Base-by-base conservation (phyloP, 768 basidiomycete genomes). In the Suillus subluteus region DNA sequence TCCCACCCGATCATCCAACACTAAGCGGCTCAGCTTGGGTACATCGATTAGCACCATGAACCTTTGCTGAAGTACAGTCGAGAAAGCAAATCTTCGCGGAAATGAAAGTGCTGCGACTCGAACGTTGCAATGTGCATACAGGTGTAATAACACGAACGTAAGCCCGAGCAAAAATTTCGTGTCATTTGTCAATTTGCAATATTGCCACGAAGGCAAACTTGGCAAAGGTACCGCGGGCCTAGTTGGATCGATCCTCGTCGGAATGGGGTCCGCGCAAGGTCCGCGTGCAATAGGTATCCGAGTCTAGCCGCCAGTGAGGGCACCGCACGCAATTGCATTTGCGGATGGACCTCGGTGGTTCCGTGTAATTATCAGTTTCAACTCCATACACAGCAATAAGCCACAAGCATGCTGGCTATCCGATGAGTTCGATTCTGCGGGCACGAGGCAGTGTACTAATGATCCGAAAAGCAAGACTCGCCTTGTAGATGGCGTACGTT, bases 1-100 rank as follows among this genome's bases (percentile, higher is more conserved):
- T 55, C 54, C 54, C 30, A 55, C 54, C 30, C 32, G 52, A 50
- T 50, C 52, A 16, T 52, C 52, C 55, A 56, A n/a, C 32, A 35
- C 21, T n/a, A 13, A n/a, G 11, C 6, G 6, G 35, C 54, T 35
- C 30, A 4, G 30, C 16, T 18, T 32, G 54, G 18, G 4, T 21
- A 32, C 18, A 55, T 55, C 9, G 26, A 55, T 35, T 35, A 21
- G 55, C 18, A n/a, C 21, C 11, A 56, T 56, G 55, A 13, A 6
- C 21, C 35, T 26, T 32, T 56, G 32, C 55, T 56, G 2, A 21
- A 56, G 55, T 35, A 56, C 21, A 38, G 32, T 37, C 18, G 11
- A 55, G 54, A 32, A 35, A 21, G 18, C 18, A 56, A 21, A 56
- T 37, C 55, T 56, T 56, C 21, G 3, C 55, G 21, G 55, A 56